phyloP scores from a whole-genome alignment of 805 yeast genomes.

The Candida schatavii region DNA sequence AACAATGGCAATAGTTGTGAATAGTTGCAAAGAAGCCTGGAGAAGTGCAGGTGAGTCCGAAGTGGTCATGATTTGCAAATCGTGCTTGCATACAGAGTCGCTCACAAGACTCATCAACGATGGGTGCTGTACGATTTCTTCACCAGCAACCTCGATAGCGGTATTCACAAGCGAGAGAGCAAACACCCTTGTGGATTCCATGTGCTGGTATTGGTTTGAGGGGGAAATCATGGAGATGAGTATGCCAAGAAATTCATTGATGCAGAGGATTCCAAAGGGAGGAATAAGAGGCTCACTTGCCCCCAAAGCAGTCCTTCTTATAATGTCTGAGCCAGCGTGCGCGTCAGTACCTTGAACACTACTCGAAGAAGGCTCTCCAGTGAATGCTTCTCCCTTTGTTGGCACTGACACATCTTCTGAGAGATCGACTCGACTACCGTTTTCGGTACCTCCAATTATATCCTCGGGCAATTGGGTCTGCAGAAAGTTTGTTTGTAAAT shows the following conservation, averaged over 20 bases:
- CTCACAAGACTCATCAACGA: conserved; percentile 65
- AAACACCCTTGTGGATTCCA: conserved; percentile 82
- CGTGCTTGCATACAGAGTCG: conserved; percentile 81
- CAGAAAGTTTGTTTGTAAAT: conserved; percentile 47
- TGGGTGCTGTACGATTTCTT: conserved; percentile 55
- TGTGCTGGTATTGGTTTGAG: conserved; percentile 75
- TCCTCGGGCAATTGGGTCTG: conserved; percentile 56
- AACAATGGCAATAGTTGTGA: conserved; percentile 67
- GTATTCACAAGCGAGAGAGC: conserved; percentile 74
- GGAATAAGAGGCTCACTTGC: conserved; percentile 5
- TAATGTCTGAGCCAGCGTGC: conserved; percentile 3
- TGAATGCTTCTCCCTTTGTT: conserved; percentile 16
- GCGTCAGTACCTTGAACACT: background rate
- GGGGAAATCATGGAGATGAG: conserved; percentile 80
- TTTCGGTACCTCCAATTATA: conserved; percentile 49
- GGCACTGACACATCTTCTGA: conserved; percentile 4
- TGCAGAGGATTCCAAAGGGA: conserved; percentile 71
- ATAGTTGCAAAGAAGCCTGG: conserved; percentile 71
- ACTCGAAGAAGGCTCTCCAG: conserved; percentile 9
- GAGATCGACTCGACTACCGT: conserved; percentile 11
- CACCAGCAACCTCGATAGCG: conserved; percentile 80
- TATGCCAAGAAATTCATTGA: conserved; percentile 72
- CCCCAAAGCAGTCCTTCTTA: background rate
- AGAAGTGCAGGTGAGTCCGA: conserved; percentile 70
- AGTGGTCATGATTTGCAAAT: conserved; percentile 74